A percentile compares a stretch with the other conserved stretches of the same genome.
These are phyloP conservation scores for Lophiotrema nucula DNA, from an alignment of 495 filamentous ascomycete species.

Conservation along the genomic window DNA sequence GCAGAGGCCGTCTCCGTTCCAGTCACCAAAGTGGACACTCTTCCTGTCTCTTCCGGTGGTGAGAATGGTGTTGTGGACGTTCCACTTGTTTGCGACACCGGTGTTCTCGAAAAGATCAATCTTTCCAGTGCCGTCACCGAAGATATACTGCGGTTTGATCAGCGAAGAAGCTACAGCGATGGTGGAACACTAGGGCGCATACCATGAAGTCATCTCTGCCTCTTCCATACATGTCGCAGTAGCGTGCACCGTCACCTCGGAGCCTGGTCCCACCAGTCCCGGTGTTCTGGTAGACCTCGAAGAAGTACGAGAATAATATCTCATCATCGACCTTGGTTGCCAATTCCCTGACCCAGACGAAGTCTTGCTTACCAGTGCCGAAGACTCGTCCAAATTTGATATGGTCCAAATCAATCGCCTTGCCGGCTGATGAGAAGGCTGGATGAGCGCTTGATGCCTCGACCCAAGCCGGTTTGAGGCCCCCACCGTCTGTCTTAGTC, in stretches of 20 bases:
- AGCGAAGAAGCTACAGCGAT: not conserved
- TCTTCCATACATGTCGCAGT: conserved; percentile 13
- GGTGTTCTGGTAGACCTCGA: not conserved
- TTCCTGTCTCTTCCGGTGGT: conserved; percentile 27
- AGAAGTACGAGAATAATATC: not conserved
- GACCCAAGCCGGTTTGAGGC: not conserved
- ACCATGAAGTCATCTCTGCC: conserved; percentile 40
- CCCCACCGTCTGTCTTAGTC: conserved; percentile 12
- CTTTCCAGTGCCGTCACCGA: conserved; percentile 33
- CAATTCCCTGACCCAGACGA: not conserved
- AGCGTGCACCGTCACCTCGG: conserved; percentile 3
- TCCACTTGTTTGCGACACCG: not conserved
- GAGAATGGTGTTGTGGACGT: conserved; percentile 6
- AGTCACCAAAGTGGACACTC: conserved; percentile 37
- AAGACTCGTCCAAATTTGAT: conserved; percentile 6
- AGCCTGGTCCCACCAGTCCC: conserved; percentile 1
- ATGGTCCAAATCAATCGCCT: not conserved
- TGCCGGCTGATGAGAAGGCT: not conserved
- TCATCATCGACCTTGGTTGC: not conserved
- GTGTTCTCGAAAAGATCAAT: conserved; percentile 2
- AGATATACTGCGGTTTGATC: not conserved
- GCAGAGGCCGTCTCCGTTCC: conserved; percentile 37
- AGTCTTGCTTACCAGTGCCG: conserved; percentile 1
- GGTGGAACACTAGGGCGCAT: not conserved
- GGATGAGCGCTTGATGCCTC: not conserved